phyloP scores from a whole-genome alignment of 2,329 filamentous ascomycete genomes.

The Arthrobotrys musiformis region DNA sequence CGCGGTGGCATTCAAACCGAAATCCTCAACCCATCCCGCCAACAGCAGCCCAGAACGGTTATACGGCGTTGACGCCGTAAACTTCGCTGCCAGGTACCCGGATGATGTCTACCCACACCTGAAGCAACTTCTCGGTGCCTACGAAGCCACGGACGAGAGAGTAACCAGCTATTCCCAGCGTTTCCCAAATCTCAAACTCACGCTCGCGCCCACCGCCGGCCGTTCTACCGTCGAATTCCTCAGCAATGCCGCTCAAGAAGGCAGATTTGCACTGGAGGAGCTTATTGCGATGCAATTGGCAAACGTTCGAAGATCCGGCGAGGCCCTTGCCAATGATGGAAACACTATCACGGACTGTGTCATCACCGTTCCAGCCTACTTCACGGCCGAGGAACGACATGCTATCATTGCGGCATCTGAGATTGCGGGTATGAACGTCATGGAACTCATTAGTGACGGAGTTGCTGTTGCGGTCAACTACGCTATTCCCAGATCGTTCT shows the following conservation, averaged over 20 bases:
- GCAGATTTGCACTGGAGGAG: slow-evolving; percentile 82
- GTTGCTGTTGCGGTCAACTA: slow-evolving; percentile 95
- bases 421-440: slow-evolving; percentile 85
- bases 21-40: slow-evolving; percentile 69
- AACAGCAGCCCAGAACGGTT: slow-evolving; percentile 83
- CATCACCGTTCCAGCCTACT: slow-evolving; percentile 89
- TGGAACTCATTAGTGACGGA: slow-evolving; percentile 87
- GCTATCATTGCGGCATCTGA: slow-evolving; percentile 85
- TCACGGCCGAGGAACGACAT: slow-evolving; percentile 87
- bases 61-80: slow-evolving; percentile 91
- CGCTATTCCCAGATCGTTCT: slow-evolving; percentile 89
- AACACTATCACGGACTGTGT: slow-evolving; percentile 81
- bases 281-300: slow-evolving; percentile 95
- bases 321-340: slow-evolving; percentile 80
- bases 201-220: slow-evolving; percentile 61
- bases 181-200: slow-evolving; percentile 80
- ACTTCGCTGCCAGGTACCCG: slow-evolving; percentile 86
- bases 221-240: slow-evolving; percentile 82
- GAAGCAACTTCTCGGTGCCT: slow-evolving; percentile 86
- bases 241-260: slow-evolving; percentile 71
- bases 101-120: slow-evolving; percentile 94
- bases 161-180: slow-evolving; percentile 76
- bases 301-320: slow-evolving; percentile 88
- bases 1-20: slow-evolving; percentile 90
- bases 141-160: slow-evolving; percentile 67